phyloP scores from a whole-genome alignment of 495 filamentous ascomycete species.

The Immersiella caudata region DNA sequence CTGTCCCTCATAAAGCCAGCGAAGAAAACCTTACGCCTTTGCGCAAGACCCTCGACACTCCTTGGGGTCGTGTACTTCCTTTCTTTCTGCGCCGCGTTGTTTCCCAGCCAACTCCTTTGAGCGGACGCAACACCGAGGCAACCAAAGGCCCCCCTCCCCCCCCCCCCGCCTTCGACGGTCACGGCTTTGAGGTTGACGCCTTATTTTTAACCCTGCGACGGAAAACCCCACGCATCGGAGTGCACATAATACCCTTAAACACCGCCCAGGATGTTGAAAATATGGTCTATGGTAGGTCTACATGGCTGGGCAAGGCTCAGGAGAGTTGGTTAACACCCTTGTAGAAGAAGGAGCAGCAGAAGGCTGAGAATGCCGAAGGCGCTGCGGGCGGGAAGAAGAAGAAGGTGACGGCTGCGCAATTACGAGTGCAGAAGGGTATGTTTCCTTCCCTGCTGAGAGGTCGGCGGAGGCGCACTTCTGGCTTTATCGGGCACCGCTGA shows the following conservation, averaged over 20 bases:
- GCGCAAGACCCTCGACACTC: too few relatives aligned
- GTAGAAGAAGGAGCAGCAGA: constrained; percentile 93
- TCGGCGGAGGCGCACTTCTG: neutral
- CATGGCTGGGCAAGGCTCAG: neutral
- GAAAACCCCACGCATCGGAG: neutral
- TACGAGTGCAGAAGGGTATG: constrained; percentile 94
- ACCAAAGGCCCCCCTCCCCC: neutral
- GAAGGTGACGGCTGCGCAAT: constrained; percentile 94
- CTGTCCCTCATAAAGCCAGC: too few relatives aligned
- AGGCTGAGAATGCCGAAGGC: constrained; percentile 81
- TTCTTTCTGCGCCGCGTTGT: neutral
- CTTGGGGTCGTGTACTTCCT: neutral
- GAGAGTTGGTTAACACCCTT: constrained; percentile 22
- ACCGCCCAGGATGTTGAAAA: constrained; percentile 84
- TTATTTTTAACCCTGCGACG: neutral
- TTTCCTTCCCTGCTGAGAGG: neutral
- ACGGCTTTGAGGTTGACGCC: too few relatives aligned
- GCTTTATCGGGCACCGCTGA: constrained; percentile 5
- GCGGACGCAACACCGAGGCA: neutral
- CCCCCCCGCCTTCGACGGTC: neutral
- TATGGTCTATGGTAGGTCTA: constrained; percentile 92
- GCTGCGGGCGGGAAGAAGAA: constrained; percentile 81
- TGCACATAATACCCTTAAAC: neutral
- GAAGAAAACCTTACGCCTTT: too few relatives aligned
- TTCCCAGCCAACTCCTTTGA: neutral